Conservation (phyloP, 345 rosid genomes). For the Cardamine chenopodiifolia region DNA sequence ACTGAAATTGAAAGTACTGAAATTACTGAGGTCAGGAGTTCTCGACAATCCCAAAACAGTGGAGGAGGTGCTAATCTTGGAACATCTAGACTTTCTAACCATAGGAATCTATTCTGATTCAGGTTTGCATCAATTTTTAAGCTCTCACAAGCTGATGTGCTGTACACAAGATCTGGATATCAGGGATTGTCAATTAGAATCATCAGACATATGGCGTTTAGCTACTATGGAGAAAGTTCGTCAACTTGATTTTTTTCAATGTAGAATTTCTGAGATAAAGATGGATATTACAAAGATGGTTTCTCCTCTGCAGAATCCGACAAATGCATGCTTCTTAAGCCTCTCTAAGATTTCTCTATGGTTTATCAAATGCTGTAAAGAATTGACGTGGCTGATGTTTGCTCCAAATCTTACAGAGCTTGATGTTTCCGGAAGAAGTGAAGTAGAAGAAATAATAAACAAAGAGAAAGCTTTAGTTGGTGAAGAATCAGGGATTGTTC, state of each 20-base stretch:
- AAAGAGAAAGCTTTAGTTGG: not conserved
- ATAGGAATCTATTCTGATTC: not conserved
- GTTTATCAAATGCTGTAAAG: not conserved
- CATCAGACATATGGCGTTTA: not conserved
- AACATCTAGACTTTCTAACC: not conserved
- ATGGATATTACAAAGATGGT: too few species aligned
- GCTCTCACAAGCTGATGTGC: not conserved
- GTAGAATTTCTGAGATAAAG: too few species aligned
- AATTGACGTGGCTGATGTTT: not conserved
- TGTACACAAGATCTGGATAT: not conserved
- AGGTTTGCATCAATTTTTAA: not conserved
- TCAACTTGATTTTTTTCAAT: too few species aligned
- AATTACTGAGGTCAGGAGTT: not conserved
- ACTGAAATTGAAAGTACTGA: not conserved
- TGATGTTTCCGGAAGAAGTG: not conserved
- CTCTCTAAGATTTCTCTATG: not conserved
- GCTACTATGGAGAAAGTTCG: not conserved
- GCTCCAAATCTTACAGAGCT: constrained; percentile 5
- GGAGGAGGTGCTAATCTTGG: not conserved
- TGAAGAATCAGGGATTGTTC: too few species aligned
- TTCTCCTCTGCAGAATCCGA: not conserved
- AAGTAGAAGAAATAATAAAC: not conserved
- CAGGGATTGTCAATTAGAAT: not conserved
- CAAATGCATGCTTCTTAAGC: not conserved
- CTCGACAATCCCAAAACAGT: too few species aligned